Conservation (phyloP, 495 filamentous ascomycete species). For the Astrothelium macrocarpum region DNA sequence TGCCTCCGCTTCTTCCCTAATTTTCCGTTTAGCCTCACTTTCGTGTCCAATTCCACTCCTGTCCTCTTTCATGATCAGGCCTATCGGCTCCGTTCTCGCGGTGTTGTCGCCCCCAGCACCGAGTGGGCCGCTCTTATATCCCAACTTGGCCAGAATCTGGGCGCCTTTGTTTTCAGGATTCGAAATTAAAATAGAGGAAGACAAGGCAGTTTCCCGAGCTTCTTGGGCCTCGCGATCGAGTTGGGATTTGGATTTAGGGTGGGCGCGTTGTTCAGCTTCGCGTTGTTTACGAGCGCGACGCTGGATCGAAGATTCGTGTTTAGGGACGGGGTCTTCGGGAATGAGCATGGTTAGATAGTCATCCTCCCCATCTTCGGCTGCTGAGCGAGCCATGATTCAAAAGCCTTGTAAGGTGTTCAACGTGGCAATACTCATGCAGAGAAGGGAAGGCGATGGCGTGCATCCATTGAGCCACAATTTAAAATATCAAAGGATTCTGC, state of each 20-base stretch:
- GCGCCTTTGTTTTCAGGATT: slow-evolving; percentile 59
- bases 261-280: slow-evolving; percentile 50
- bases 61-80: slow-evolving; percentile 63
- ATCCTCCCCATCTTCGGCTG: slow-evolving; percentile 44
- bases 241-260: slow-evolving; percentile 73
- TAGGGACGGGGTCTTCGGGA: slow-evolving; percentile 36
- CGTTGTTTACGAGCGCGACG: slow-evolving; percentile 45
- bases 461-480: slow-evolving; percentile 16
- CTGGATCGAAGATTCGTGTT: slow-evolving; percentile 49
- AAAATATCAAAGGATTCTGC: not conserved
- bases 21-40: slow-evolving; percentile 70
- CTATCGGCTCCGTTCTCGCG: slow-evolving; percentile 54
- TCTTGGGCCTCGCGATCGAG: slow-evolving; percentile 56
- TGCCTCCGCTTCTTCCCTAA: slow-evolving; percentile 52
- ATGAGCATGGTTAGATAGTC: slow-evolving; percentile 61
- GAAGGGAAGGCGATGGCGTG: too few relatives aligned
- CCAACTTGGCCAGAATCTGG: slow-evolving; percentile 94
- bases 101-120: slow-evolving; percentile 42
- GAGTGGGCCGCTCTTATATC: slow-evolving; percentile 67
- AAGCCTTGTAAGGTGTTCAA: too few relatives aligned
- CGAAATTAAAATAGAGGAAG: slow-evolving; percentile 49
- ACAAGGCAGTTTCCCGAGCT: slow-evolving; percentile 64
- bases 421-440: too few relatives aligned
- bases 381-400: slow-evolving; percentile 13
- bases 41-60: slow-evolving; percentile 79